Evolutionary conservation across 2,329 filamentous ascomycete species (phyloP), one percentile per base, ranked within the genome.

Genomic region (Aspergillus unguis): DNA sequence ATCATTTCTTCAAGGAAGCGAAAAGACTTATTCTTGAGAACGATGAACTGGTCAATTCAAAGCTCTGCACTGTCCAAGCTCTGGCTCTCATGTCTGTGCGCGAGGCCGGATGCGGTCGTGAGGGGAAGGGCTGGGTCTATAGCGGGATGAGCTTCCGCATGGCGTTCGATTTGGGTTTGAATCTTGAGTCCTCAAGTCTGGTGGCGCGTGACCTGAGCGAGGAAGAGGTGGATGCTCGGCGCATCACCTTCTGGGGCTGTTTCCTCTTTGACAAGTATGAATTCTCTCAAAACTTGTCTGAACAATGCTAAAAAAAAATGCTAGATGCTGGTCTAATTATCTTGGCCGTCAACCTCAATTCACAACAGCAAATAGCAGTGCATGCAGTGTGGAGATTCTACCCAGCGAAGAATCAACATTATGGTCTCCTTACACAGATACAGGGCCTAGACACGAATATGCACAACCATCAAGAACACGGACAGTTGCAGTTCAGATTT

Each of bases 131-230:
- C 1, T 99, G 94, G 94, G 91, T 96, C 3, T 97, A 97, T 71
- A 96, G 90, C 64, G 92, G 94, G 45, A 96, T 99, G 89, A 94
- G 89, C 64, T 97, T 99, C 69, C 86, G 94, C 41, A 97, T 99
- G 92, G 92, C 92, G 0, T 88, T 88, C 69, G 94, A 99, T 64
- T 82, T 99, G 58, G 94, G 94, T 0, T 78, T 99, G 48, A 95
- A 96, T 64, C 82, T 96, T 17, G 88, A 96, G 65, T 83, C 87
- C 1, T 82, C 83, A 17, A 84, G 84, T 6, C 80, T 90, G 53
- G 80, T 81, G 6, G 73, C 75, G 6, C 78, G 75, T n/a, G 82
- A 80, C 53, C 79, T 92, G 59, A 84, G 85, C 55, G 90, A 96
- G 53, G 82, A 88, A 43, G 92, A 96, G 69, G 82, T 95, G 36